Evolutionary conservation across 2,329 filamentous ascomycete genomes (phyloP).

Genomic region (Fusarium mexicanum): DNA sequence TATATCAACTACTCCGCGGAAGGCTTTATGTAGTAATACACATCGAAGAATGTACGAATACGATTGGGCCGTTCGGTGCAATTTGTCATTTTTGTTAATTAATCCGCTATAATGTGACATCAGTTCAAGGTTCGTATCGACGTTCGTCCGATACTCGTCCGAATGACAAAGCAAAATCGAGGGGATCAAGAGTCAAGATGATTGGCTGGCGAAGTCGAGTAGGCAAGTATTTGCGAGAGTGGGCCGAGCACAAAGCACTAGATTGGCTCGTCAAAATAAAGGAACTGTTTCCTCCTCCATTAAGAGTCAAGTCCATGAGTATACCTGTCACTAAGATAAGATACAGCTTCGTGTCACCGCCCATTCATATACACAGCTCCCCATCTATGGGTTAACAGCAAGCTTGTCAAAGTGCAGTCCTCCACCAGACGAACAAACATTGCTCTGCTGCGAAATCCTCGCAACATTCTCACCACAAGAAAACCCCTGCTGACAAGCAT

Average conservation of each 20-base stretch:
- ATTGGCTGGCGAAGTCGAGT: not conserved
- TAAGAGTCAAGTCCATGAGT: not conserved
- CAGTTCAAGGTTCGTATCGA: rapidly evolving
- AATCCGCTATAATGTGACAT: not conserved
- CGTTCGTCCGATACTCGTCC: not conserved
- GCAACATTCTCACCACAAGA: not conserved
- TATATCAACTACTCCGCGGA: not conserved
- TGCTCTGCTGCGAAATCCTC: not conserved
- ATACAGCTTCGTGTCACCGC: not conserved
- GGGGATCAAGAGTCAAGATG: not conserved
- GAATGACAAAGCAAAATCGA: not conserved
- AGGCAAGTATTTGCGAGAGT: not conserved
- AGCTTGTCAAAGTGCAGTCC: not conserved
- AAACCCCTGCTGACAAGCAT: not conserved
- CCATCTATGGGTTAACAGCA: not conserved
- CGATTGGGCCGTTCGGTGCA: rapidly evolving
- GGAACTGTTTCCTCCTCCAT: not conserved
- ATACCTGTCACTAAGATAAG: too few relatives aligned
- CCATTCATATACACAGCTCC: not conserved
- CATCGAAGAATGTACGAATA: not conserved
- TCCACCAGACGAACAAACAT: not conserved
- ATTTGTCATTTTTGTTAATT: not conserved
- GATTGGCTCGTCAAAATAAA: not conserved
- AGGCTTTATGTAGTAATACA: not conserved
- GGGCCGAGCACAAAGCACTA: rapidly evolving